phyloP scores from a whole-genome alignment of 345 rosid species.

The Gossypium bickii region DNA sequence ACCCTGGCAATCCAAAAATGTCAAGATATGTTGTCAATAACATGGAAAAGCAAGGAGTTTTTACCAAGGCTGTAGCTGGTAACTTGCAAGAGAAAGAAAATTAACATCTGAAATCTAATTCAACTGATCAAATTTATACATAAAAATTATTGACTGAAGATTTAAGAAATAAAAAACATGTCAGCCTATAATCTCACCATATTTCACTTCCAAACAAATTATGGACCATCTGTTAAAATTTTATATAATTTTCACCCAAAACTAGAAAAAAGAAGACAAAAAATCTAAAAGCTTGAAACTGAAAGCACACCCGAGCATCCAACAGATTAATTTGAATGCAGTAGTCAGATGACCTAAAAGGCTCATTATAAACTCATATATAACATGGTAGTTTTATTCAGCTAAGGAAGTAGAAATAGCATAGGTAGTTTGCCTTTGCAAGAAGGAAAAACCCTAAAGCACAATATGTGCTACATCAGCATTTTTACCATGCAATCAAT shows the following conservation, averaged over 20 bases:
- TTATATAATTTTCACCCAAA: neutral
- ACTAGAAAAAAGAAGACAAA: neutral
- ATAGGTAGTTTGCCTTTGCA: neutral
- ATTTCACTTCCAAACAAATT: neutral
- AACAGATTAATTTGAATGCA: neutral
- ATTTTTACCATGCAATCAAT: neutral
- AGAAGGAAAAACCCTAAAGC: neutral
- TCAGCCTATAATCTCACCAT: neutral
- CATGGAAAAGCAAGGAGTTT: neutral
- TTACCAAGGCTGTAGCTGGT: neutral
- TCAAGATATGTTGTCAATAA: slow-evolving; percentile 7
- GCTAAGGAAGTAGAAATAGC: neutral
- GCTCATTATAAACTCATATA: neutral
- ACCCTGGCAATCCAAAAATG: slow-evolving; percentile 63
- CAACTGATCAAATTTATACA: neutral
- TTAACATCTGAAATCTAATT: neutral
- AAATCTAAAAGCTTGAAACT: neutral
- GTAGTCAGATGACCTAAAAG: neutral
- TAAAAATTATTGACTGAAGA: neutral
- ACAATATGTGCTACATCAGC: neutral
- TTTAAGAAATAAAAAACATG: slow-evolving; percentile 2
- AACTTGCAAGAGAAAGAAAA: neutral
- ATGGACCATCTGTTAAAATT: neutral
- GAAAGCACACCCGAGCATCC: neutral
- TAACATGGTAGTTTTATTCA: neutral